These are phyloP conservation scores for Gamarada debralockiae DNA, from an alignment of 495 filamentous ascomycete genomes.

Conservation along the genomic window DNA sequence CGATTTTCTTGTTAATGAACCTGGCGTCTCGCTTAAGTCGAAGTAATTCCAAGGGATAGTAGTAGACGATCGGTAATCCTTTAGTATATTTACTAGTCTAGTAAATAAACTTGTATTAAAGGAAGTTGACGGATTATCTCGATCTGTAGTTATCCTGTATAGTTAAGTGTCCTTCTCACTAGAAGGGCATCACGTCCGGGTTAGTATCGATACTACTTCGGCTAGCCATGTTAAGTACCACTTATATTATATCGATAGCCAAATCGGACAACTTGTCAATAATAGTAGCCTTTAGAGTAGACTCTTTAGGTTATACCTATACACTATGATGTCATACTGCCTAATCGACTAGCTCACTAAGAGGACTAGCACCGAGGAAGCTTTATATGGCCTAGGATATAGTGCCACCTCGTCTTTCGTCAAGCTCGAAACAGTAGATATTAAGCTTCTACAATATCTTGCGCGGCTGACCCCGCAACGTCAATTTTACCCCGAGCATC, in stretches of 20 bases:
- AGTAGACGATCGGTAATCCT: slow-evolving; percentile 45
- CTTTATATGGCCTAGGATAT: slow-evolving; percentile 43
- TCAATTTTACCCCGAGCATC: slow-evolving; percentile 42
- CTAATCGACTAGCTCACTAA: slow-evolving; percentile 53
- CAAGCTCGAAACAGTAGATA: slow-evolving; percentile 34
- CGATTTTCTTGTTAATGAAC: slow-evolving; percentile 37
- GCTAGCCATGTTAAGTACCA: slow-evolving; percentile 27
- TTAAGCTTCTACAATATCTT: slow-evolving; percentile 38
- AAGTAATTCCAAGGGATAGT: slow-evolving; percentile 50
- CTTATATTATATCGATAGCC: slow-evolving; percentile 42
- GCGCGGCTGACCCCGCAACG: slow-evolving; percentile 48
- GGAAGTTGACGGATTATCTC: slow-evolving; percentile 18
- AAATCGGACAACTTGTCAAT: slow-evolving; percentile 44
- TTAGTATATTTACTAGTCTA: slow-evolving; percentile 52
- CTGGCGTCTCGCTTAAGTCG: slow-evolving; percentile 38
- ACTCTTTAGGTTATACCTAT: slow-evolving; percentile 50
- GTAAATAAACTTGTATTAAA: slow-evolving; percentile 49
- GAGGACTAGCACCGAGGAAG: slow-evolving; percentile 60
- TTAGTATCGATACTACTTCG: slow-evolving; percentile 28
- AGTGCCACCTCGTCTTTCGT: slow-evolving; percentile 49
- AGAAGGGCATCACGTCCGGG: slow-evolving; percentile 34
- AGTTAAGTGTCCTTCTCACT: slow-evolving; percentile 29
- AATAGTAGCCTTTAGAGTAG: slow-evolving; percentile 51
- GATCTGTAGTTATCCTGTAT: slow-evolving; percentile 48
- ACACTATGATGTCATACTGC: slow-evolving; percentile 57